Base-by-base conservation (phyloP, 2,329 filamentous ascomycete genomes). In the Penicillium corylophilum region DNA sequence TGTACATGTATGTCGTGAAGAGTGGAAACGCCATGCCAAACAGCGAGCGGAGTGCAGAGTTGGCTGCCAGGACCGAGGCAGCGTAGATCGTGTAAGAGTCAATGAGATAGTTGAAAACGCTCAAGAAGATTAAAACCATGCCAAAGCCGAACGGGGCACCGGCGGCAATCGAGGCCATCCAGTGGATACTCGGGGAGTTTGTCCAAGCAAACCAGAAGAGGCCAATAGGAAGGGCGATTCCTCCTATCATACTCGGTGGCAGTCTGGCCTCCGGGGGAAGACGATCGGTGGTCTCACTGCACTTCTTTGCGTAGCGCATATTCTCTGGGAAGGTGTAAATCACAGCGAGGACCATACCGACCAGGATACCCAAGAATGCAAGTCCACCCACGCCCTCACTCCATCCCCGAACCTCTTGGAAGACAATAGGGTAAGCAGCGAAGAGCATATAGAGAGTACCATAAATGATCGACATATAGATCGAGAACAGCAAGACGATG, bases 191-290 rank as follows among this genome's bases (percentile, higher is more conserved):
- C 55, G 66, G 73, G 42, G 69, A 77, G 45, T 80, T 79, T 0
- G 81, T 82, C 81, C 81, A 84, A 0, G 80, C 81, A 47, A 83
- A 80, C 80, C 79, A 82, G 66, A 83, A 82, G 1, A 83, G 71
- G 9, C 79, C 78, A 36, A 82, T 69, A 0, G 83, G 82, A 35
- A 85, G 70, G 5, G 71, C 68, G 22, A 80, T 72, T 47, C 71
- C 73, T 15, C 77, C 77, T 3, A 79, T 55, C 48, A 80, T 77
- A 39, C 70, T 72, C 6, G 78, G 75, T 1, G 79, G 78, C 1
- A 82, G 64, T 44, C 78, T 79, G 22, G 77, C 77, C 68, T 85
- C 82, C 0, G 84, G 83, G 9, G 82, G 76, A n/a, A 63, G 54
- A 18, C 56, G 55, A 23, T 55, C 57, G n/a, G 56, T 61, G 16